A percentile compares a stretch with the other conserved stretches of the same genome.
phyloP scores from a whole-genome alignment of 768 basidiomycete genomes.

The Boletus tomentosulus region DNA sequence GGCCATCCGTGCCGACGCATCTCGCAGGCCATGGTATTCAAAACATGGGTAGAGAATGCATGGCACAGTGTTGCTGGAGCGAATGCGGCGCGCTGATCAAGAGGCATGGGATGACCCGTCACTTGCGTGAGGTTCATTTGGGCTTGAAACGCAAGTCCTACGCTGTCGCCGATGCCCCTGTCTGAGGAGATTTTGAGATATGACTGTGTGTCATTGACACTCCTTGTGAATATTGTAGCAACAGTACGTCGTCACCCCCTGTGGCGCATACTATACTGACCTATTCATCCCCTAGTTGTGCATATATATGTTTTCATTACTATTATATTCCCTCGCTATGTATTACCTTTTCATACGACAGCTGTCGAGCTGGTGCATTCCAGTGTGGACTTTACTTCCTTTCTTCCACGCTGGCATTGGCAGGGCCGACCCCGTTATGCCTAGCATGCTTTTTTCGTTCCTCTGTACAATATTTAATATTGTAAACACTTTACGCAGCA shows the following conservation, averaged over 20 bases:
- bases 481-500: background rate
- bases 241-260: background rate
- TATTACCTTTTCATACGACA: conserved; percentile 4
- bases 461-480: background rate
- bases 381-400: background rate
- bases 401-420: background rate
- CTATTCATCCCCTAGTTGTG: background rate
- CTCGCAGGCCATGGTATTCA: conserved; percentile 12
- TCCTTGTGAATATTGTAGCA: background rate
- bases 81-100: background rate
- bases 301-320: background rate
- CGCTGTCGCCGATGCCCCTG: background rate
- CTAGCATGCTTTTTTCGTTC: no score
- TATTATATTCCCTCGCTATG: background rate
- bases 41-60: background rate
- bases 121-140: conserved; percentile 16
- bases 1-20: background rate
- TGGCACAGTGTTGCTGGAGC: conserved; percentile 7
- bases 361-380: background rate
- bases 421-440: background rate
- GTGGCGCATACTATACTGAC: background rate
- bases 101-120: conserved; percentile 6
- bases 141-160: conserved; percentile 7
- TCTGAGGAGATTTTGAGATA: background rate
- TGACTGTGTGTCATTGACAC: background rate